Conservation (phyloP, 1,284 basidiomycete species). For the Ganoderma boninense region DNA sequence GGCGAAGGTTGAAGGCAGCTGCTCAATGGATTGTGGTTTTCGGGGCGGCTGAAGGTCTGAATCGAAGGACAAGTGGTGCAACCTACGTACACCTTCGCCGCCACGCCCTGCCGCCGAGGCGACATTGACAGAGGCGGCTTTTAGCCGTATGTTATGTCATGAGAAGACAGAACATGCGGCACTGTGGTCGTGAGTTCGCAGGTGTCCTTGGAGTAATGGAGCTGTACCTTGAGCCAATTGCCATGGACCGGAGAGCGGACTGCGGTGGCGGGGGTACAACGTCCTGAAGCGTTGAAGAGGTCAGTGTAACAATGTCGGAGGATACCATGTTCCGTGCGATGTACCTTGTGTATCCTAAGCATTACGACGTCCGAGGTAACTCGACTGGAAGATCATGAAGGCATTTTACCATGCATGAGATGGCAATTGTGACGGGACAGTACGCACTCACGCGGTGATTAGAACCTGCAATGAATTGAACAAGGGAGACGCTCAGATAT, state of each 20-base stretch:
- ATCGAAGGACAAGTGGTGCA: background rate
- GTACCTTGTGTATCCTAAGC: background rate
- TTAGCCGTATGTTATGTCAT: background rate
- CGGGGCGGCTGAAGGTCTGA: background rate
- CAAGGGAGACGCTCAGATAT: background rate
- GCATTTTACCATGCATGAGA: background rate
- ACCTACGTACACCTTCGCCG: background rate
- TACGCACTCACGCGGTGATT: slow-evolving; percentile 1
- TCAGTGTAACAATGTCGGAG: background rate
- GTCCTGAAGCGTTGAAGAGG: background rate
- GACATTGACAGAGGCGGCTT: background rate
- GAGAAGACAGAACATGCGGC: background rate
- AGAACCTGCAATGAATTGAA: background rate
- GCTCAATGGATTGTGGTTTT: background rate
- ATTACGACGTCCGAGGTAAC: background rate
- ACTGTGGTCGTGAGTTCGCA: background rate
- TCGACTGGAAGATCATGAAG: background rate
- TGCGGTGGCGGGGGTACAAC: background rate
- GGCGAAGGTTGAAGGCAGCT: background rate
- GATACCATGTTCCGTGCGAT: background rate
- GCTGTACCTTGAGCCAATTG: background rate
- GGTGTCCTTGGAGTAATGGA: background rate
- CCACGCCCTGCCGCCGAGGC: background rate
- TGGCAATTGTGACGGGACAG: background rate
- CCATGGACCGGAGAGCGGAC: background rate